Evolutionary conservation across 768 basidiomycete genomes (phyloP).

Genomic region (Suillus hirtellus): DNA sequence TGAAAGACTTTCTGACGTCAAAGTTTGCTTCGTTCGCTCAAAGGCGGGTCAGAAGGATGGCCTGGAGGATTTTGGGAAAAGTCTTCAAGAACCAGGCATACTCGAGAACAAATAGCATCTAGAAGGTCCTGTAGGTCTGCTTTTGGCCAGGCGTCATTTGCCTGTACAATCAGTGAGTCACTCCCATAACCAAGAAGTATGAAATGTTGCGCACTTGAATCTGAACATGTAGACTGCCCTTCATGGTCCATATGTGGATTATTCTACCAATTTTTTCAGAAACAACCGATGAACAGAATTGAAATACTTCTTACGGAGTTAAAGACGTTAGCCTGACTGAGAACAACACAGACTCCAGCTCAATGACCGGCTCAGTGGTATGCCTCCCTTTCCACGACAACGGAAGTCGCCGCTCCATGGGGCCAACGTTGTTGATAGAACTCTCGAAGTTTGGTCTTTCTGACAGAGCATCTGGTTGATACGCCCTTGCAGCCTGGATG

Average conservation of each 20-base stretch:
- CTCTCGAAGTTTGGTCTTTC: not conserved
- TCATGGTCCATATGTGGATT: conserved; percentile 8
- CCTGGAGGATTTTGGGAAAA: not conserved
- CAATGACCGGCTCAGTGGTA: not conserved
- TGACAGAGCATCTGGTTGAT: not conserved
- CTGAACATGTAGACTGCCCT: not conserved
- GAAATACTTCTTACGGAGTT: not conserved
- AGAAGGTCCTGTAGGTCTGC: conserved; percentile 2
- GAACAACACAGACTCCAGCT: conserved; percentile 3
- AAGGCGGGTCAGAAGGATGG: not conserved
- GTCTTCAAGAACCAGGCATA: conserved; percentile 5
- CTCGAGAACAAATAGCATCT: not conserved
- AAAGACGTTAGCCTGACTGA: not conserved
- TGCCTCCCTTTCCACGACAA: not conserved
- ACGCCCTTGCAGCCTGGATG: conserved; percentile 6
- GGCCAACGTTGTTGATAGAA: conserved; percentile 6
- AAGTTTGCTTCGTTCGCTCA: conserved; percentile 6
- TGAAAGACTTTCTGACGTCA: not conserved
- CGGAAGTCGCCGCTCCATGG: conserved; percentile 4
- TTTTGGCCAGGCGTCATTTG: conserved; percentile 2
- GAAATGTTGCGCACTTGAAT: not conserved
- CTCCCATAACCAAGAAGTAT: not conserved
- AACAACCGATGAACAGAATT: not conserved
- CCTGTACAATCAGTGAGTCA: not conserved
- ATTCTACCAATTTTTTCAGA: not conserved